Evolutionary conservation across 805 yeast genomes (phyloP).

Genomic region (Isabelozyma gotoi): DNA sequence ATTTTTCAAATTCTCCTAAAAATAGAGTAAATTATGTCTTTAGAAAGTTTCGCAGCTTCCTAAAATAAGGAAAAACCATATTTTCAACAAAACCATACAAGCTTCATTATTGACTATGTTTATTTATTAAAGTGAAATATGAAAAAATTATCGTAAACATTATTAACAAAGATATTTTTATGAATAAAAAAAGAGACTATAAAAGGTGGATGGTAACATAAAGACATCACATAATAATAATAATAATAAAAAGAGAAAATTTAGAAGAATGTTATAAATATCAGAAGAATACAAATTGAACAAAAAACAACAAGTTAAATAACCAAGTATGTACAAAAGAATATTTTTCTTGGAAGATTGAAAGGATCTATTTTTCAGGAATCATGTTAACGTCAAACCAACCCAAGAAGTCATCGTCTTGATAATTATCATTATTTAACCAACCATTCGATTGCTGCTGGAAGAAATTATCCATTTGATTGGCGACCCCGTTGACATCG

Average conservation of each 20-base stretch:
- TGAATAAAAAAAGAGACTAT: no score
- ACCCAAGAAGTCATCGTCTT: constrained; percentile 85
- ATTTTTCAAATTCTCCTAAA: no score
- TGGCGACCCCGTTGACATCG: constrained; percentile 13
- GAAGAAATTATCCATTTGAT: constrained; percentile 57
- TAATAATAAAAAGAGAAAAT: neutral
- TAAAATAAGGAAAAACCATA: no score
- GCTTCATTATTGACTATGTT: no score
- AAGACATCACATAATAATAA: neutral
- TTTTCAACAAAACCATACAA: no score
- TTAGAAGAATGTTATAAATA: no score
- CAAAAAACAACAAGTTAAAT: neutral
- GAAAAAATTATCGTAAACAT: no score
- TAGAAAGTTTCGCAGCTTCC: no score
- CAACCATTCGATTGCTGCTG: constrained; percentile 84
- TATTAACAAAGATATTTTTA: no score
- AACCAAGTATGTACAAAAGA: neutral
- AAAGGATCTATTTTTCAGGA: constrained; percentile 10
- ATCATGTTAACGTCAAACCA: constrained; percentile 79
- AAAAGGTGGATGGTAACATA: neutral
- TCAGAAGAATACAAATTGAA: neutral
- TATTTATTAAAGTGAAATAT: no score
- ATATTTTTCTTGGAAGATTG: neutral
- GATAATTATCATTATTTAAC: constrained; percentile 60
- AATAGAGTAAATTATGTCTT: no score